Evolutionary conservation across 805 yeast genomes (phyloP).

Genomic region (Schwanniomyces polymorphus): DNA sequence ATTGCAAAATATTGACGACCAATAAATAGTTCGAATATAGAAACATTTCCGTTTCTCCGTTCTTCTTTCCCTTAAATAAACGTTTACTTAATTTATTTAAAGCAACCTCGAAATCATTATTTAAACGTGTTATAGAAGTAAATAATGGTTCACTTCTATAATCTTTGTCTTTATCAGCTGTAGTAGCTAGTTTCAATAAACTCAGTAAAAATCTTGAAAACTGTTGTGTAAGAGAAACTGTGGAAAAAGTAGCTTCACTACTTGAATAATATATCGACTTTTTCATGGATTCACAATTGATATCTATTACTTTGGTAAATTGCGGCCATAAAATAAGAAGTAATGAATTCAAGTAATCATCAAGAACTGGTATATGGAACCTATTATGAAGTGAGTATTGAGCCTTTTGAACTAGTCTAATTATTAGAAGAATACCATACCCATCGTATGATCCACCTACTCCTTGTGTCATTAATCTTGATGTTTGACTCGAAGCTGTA

Average conservation of each 20-base stretch:
- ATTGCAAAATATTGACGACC: constrained; percentile 54
- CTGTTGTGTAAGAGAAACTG: constrained; percentile 68
- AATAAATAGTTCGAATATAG: constrained; percentile 71
- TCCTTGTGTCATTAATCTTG: constrained; percentile 15
- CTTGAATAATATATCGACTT: constrained; percentile 39
- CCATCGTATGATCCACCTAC: constrained; percentile 56
- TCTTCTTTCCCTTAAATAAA: constrained; percentile 31
- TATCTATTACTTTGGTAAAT: constrained; percentile 73
- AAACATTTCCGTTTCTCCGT: constrained; percentile 62
- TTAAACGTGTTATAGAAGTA: constrained; percentile 63
- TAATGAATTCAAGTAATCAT: constrained; percentile 66
- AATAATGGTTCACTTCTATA: constrained; percentile 67
- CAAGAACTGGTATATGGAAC: constrained; percentile 63
- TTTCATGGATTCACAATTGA: constrained; percentile 72
- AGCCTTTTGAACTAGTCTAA: constrained; percentile 66
- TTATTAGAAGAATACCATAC: constrained; percentile 74
- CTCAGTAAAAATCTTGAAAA: constrained; percentile 75
- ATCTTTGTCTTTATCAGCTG: constrained; percentile 21
- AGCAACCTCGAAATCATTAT: constrained; percentile 78
- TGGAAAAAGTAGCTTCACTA: constrained; percentile 34
- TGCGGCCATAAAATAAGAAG: constrained; percentile 81
- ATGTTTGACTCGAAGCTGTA: constrained; percentile 42
- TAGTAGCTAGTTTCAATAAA: constrained; percentile 52
- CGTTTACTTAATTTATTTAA: constrained; percentile 67
- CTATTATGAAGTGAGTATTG: constrained; percentile 68